These are phyloP conservation scores for Shiraia bambusicola DNA, from an alignment of 2,329 filamentous ascomycete species.

Conservation along the genomic window DNA sequence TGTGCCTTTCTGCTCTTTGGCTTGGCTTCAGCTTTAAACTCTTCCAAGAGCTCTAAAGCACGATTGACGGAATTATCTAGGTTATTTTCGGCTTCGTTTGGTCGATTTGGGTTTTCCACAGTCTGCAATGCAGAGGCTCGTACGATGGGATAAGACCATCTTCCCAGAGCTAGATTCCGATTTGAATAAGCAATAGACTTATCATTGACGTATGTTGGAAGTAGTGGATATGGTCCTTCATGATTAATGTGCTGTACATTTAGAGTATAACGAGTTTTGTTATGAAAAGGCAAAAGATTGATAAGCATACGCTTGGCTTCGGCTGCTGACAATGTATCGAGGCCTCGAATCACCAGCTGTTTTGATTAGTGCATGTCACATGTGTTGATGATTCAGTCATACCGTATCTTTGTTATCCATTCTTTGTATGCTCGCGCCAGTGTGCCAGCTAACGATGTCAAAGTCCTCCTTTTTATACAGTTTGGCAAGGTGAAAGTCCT, in stretches of 20 bases:
- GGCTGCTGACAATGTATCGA: conserved; percentile 21
- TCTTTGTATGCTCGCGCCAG: conserved; percentile 24
- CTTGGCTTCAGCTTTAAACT: neutral
- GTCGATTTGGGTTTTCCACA: conserved; percentile 1
- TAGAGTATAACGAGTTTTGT: conserved; percentile 12
- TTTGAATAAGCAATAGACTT: conserved; percentile 24
- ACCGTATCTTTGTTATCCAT: conserved; percentile 18
- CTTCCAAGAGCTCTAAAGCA: neutral
- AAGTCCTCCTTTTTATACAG: conserved; percentile 21
- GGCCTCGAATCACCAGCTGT: conserved; percentile 33
- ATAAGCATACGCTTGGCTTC: conserved; percentile 35
- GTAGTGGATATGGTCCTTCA: conserved; percentile 16
- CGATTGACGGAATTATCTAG: too few species aligned
- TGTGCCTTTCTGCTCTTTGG: neutral
- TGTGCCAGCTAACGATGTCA: conserved; percentile 23
- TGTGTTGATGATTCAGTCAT: conserved; percentile 2
- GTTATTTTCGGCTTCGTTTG: too few species aligned
- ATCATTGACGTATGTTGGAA: conserved; percentile 19
- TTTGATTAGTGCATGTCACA: conserved; percentile 3
- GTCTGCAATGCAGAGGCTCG: conserved; percentile 2
- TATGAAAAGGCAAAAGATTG: conserved; percentile 28
- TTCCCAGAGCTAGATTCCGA: conserved; percentile 25
- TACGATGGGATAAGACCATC: conserved; percentile 26
- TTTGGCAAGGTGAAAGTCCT: conserved; percentile 6
- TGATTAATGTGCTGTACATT: conserved; percentile 21